These are phyloP conservation scores for Arabidopsis lyrata DNA, from an alignment of 441 rosid genomes.

Conservation along the genomic window DNA sequence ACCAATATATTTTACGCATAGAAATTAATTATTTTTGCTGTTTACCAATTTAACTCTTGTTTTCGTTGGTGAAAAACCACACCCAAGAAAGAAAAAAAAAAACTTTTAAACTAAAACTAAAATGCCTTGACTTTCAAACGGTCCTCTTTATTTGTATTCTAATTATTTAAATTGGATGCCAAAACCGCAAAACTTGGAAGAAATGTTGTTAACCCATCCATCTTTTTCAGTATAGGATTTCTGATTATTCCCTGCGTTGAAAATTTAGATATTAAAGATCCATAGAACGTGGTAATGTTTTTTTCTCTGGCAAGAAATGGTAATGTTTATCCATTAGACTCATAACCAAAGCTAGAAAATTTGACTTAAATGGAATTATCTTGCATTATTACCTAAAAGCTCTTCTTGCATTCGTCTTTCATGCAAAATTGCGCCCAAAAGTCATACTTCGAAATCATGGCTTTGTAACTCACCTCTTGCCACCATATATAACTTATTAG, in stretches of 20 bases:
- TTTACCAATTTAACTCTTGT: too few relatives aligned
- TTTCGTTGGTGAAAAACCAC: too few relatives aligned
- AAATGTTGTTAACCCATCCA: background rate
- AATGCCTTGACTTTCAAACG: background rate
- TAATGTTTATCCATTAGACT: conserved; percentile 34
- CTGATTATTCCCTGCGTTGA: conserved; percentile 11
- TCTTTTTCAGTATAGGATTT: conserved; percentile 17
- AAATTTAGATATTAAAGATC: background rate
- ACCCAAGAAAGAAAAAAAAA: too few relatives aligned
- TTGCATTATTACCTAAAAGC: conserved; percentile 32
- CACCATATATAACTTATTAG: background rate
- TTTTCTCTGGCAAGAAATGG: conserved; percentile 29
- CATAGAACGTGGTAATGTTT: conserved; percentile 7
- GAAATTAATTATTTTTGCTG: too few relatives aligned
- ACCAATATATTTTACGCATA: too few relatives aligned
- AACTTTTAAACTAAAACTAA: too few relatives aligned
- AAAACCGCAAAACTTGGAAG: background rate
- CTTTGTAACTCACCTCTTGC: conserved; percentile 15
- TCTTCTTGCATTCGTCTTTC: conserved; percentile 28
- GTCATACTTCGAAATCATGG: conserved; percentile 38
- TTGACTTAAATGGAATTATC: conserved; percentile 29
- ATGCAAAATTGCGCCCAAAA: conserved; percentile 35
- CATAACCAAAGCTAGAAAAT: conserved; percentile 16
- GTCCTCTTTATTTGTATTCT: background rate
- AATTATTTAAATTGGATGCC: background rate